Evolutionary conservation across 2,329 filamentous ascomycete genomes (phyloP).

Genomic region (Diaporthe velutina): DNA sequence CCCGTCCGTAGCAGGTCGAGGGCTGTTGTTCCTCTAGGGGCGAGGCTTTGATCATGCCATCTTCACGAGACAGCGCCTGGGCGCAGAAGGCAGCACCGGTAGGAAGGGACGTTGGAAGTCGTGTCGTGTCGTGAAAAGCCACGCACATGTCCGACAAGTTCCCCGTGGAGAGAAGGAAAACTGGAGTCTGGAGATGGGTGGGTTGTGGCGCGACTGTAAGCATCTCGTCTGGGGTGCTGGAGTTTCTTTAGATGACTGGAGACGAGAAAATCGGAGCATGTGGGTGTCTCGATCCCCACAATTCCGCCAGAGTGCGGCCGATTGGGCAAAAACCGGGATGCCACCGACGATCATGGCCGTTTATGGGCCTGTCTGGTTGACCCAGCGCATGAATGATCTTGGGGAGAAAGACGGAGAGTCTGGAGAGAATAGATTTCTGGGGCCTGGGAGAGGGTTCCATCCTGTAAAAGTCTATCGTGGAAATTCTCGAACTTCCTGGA

Average conservation of each 20-base stretch:
- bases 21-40: not conserved
- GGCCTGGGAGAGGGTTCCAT: not conserved
- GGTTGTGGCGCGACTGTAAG: conserved; percentile 13
- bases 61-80: conserved; percentile 12
- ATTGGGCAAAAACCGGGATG: conserved; percentile 12
- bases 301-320: conserved; percentile 25
- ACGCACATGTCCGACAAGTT: not conserved
- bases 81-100: not conserved
- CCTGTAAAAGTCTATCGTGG: not conserved
- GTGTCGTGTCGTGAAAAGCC: not conserved
- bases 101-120: not conserved
- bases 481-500: not conserved
- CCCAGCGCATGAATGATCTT: conserved; percentile 16
- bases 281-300: conserved; percentile 11
- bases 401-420: conserved; percentile 29
- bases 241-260: not conserved
- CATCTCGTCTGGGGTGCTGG: not conserved
- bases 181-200: conserved; percentile 37
- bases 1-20: not conserved
- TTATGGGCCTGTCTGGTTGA: not conserved
- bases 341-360: conserved; percentile 32
- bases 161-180: conserved; percentile 33
- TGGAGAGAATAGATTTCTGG: conserved; percentile 13
- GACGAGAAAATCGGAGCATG: conserved; percentile 12
- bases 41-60: conserved; percentile 3